Conservation (phyloP, 495 filamentous ascomycete genomes). For the Zalerion maritima region DNA sequence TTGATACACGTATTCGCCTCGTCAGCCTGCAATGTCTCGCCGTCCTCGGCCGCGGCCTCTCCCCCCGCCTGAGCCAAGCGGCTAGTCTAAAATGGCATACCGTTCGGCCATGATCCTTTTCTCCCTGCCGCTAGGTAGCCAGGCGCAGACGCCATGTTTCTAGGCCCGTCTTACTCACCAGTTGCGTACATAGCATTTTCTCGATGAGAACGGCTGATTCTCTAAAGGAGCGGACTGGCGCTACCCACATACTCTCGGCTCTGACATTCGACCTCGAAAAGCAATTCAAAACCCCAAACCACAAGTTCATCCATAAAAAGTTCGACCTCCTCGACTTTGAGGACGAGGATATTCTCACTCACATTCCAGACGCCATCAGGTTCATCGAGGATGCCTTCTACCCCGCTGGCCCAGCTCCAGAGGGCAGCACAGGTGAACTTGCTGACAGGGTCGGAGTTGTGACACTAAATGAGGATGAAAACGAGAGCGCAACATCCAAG, state of each 20-base stretch:
- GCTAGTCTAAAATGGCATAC: too few relatives aligned
- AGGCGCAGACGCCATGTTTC: conserved; percentile 1
- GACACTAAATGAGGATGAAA: conserved; percentile 2
- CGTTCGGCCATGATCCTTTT: not conserved
- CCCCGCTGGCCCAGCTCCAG: conserved; percentile 32
- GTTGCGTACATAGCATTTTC: conserved; percentile 45
- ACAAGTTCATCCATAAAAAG: conserved; percentile 50
- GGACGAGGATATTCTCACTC: conserved; percentile 70
- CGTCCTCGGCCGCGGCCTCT: too few relatives aligned
- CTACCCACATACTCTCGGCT: conserved; percentile 88
- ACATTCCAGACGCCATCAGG: conserved; percentile 57
- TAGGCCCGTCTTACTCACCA: conserved; percentile 2
- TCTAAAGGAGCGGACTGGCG: conserved; percentile 51
- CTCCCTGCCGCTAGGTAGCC: not conserved
- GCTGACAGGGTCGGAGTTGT: not conserved
- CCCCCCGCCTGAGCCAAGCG: too few relatives aligned
- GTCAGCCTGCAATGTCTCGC: too few relatives aligned
- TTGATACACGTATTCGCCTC: too few relatives aligned
- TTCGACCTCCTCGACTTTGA: conserved; percentile 81
- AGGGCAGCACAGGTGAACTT: conserved; percentile 37
- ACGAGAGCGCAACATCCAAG: conserved; percentile 4
- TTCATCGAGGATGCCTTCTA: conserved; percentile 68
- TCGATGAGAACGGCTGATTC: conserved; percentile 52
- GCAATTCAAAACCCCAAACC: conserved; percentile 31
- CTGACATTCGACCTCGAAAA: conserved; percentile 42